These are phyloP conservation scores for Breynia disticha DNA, from an alignment of 441 rosid species.

Conservation along the genomic window DNA sequence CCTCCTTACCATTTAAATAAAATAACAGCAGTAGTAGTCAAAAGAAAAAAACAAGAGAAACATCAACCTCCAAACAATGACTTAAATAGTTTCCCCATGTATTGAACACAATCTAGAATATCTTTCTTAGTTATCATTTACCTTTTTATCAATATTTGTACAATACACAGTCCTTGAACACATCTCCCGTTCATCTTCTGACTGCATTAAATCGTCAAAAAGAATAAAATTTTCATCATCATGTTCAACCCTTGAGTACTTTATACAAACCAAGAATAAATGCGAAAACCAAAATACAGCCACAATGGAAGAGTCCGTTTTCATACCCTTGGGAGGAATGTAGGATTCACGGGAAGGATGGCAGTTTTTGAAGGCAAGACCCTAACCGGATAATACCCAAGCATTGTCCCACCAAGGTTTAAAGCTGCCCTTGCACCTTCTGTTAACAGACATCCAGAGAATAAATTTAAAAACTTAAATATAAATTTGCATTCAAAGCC, in stretches of 20 bases:
- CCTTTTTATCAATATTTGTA: conserved; percentile 93
- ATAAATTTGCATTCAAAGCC: neutral
- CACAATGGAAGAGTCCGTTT: neutral
- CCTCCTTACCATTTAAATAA: no score
- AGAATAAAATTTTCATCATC: neutral
- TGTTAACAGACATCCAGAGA: conserved; percentile 25
- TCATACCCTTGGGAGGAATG: conserved; percentile 79
- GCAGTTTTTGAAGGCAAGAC: conserved; percentile 97
- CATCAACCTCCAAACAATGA: no score
- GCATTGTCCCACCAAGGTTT: conserved; percentile 72
- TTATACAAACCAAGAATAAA: no score
- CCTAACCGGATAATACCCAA: conserved; percentile 81
- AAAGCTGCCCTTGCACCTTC: conserved; percentile 85
- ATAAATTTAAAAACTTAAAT: conserved; percentile 6
- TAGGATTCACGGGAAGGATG: conserved; percentile 97
- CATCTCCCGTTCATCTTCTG: conserved; percentile 95
- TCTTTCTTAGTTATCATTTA: no score
- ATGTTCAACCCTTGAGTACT: no score
- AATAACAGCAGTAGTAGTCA: neutral
- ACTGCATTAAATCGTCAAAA: conserved; percentile 26
- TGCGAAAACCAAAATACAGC: no score
- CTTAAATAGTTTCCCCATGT: no score
- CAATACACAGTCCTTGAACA: conserved; percentile 92
- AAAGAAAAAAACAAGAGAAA: neutral
- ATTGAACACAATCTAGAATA: no score